Conservation (phyloP, 2,329 filamentous ascomycete species). For the Fusarium sp. region DNA sequence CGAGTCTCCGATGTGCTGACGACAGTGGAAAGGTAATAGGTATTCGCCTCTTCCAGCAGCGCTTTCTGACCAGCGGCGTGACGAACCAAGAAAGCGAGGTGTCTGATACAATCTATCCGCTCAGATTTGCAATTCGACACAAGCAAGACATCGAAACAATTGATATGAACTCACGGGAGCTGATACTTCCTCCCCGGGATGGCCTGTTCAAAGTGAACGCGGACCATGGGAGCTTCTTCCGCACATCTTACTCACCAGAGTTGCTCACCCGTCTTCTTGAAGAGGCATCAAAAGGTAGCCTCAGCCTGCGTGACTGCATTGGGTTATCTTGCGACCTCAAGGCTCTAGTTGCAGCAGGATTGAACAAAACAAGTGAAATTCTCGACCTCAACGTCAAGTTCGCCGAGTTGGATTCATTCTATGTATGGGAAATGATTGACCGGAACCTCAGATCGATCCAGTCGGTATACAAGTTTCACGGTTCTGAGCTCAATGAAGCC, state of each 20-base stretch:
- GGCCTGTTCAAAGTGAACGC: background rate
- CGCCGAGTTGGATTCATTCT: rapidly evolving
- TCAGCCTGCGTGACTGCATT: background rate
- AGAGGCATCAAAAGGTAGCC: rapidly evolving
- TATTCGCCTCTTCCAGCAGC: background rate
- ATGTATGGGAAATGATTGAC: background rate
- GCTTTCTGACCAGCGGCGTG: background rate
- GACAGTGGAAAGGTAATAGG: background rate
- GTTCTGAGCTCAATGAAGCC: background rate
- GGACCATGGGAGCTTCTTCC: background rate
- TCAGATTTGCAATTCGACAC: rapidly evolving
- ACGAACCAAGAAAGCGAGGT: background rate
- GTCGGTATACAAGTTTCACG: background rate
- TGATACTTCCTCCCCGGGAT: rapidly evolving
- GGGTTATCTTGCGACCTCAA: background rate
- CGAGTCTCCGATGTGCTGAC: background rate
- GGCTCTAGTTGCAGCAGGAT: background rate
- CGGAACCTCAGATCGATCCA: background rate
- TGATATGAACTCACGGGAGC: background rate
- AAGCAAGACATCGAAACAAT: rapidly evolving
- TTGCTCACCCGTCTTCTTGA: background rate
- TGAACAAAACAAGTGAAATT: background rate
- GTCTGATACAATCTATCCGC: background rate
- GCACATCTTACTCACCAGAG: background rate
- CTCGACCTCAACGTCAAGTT: background rate